These are phyloP conservation scores for Aristolochia fimbriata DNA, from an alignment of 164 flowering plant species.

Conservation along the genomic window DNA sequence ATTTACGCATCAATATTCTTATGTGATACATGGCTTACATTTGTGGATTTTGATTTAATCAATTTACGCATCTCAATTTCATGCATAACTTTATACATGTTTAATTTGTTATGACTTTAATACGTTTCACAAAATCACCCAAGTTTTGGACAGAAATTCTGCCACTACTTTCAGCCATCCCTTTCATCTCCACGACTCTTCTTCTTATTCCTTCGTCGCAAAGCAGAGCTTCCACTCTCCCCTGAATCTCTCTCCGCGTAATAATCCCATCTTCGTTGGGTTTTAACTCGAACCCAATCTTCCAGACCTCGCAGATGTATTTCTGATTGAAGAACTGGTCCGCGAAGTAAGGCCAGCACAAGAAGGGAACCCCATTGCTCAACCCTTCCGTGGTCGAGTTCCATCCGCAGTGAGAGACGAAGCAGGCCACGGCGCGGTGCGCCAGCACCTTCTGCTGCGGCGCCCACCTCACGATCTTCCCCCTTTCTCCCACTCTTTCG, in stretches of 20 bases:
- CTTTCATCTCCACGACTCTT: slow-evolving; percentile 9
- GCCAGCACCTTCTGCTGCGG: slow-evolving; percentile 38
- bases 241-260: slow-evolving; percentile 9
- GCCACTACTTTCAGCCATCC: background rate
- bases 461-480: slow-evolving; percentile 41
- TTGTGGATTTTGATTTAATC: no score
- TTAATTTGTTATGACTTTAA: no score
- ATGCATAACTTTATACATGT: no score
- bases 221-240: slow-evolving; percentile 4
- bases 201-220: background rate
- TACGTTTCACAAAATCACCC: slow-evolving; percentile 6
- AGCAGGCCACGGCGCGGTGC: slow-evolving; percentile 50
- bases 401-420: slow-evolving; percentile 63
- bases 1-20: no score
- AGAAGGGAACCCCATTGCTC: slow-evolving; percentile 38
- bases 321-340: slow-evolving; percentile 35
- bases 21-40: no score
- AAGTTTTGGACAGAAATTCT: background rate
- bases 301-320: slow-evolving; percentile 44
- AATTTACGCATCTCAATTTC: no score
- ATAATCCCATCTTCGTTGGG: slow-evolving; percentile 9
- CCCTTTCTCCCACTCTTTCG: slow-evolving; percentile 20
- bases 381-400: slow-evolving; percentile 44
- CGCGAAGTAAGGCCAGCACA: slow-evolving; percentile 51
- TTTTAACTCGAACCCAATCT: slow-evolving; percentile 23